Conservation (phyloP, 192 early-diverging fungal genomes). For the Linnemannia hyalina region DNA sequence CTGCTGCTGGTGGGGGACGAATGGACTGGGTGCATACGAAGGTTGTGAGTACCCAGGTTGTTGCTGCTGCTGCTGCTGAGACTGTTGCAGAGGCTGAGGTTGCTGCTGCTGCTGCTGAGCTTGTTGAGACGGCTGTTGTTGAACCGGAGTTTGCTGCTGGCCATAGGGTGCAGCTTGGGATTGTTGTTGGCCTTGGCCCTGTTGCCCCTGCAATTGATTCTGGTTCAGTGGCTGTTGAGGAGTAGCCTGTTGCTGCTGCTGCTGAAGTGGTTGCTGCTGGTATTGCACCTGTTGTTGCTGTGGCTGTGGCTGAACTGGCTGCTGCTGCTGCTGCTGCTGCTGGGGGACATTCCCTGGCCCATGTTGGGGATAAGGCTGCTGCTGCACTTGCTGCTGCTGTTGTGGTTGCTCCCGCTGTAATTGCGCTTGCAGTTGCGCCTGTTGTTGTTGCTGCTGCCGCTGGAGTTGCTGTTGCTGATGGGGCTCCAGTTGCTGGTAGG, state of each 20-base stretch:
- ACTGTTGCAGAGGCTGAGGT: background rate
- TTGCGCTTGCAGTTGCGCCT: background rate
- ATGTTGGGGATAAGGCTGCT: background rate
- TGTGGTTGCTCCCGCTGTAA: conserved; percentile 7
- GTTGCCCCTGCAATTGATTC: conserved; percentile 3
- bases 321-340: conserved; percentile 14
- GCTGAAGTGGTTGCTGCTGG: conserved; percentile 12
- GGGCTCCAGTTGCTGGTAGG: background rate
- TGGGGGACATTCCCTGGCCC: background rate
- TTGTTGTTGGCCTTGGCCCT: background rate
- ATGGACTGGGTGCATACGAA: conserved; percentile 18
- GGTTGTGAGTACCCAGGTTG: conserved; percentile 23
- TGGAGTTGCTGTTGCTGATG: conserved; percentile 15
- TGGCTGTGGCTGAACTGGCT: background rate
- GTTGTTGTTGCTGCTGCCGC: conserved; percentile 15
- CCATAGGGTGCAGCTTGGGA: background rate
- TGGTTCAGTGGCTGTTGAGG: background rate
- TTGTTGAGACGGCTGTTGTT: background rate
- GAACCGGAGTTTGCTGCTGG: conserved; percentile 5
- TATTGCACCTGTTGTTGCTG: conserved; percentile 4
- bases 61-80: conserved; percentile 19
- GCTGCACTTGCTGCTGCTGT: background rate
- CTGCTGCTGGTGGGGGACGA: conserved; percentile 13
- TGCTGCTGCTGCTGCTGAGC: background rate
- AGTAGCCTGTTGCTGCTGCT: conserved; percentile 12